phyloP scores from a whole-genome alignment of 192 early-diverging fungal genomes.

The Spinellus fusiger region DNA sequence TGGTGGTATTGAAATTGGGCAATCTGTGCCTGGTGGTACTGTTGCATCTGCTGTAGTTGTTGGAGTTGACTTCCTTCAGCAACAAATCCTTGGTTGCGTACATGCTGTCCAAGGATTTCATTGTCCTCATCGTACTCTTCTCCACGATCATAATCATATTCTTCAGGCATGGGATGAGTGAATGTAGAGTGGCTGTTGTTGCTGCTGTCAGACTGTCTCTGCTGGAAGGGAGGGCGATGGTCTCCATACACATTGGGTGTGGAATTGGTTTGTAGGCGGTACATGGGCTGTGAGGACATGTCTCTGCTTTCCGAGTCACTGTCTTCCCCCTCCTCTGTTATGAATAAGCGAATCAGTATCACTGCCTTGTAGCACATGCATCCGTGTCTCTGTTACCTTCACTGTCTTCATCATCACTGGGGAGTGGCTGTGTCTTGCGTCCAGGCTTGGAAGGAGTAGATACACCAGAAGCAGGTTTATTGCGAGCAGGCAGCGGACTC shows the following conservation, averaged over 20 bases:
- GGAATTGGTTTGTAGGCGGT: background rate
- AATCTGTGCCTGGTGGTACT: conserved; percentile 15
- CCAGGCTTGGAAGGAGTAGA: conserved; percentile 1
- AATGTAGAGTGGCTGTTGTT: conserved; percentile 13
- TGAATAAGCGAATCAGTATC: conserved; percentile 4
- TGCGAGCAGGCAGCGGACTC: background rate
- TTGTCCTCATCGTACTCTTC: conserved; percentile 8
- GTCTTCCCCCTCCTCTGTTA: conserved; percentile 14
- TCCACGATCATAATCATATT: background rate
- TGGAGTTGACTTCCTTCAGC: conserved; percentile 14
- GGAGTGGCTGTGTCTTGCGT: conserved; percentile 16
- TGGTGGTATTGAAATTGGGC: conserved; percentile 19
- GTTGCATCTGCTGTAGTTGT: conserved; percentile 18
- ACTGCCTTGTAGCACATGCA: too few species aligned
- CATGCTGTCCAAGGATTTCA: conserved; percentile 7
- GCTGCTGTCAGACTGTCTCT: conserved; percentile 8
- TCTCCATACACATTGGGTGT: background rate
- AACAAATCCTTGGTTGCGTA: background rate
- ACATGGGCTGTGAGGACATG: background rate
- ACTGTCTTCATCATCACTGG: conserved; percentile 25
- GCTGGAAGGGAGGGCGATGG: background rate
- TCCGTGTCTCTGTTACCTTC: conserved; percentile 6
- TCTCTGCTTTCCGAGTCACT: conserved; percentile 3
- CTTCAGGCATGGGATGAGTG: too few species aligned
- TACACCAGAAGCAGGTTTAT: background rate